phyloP scores from a whole-genome alignment of 1,139 yeast species.

The Neolecta irregularis region DNA sequence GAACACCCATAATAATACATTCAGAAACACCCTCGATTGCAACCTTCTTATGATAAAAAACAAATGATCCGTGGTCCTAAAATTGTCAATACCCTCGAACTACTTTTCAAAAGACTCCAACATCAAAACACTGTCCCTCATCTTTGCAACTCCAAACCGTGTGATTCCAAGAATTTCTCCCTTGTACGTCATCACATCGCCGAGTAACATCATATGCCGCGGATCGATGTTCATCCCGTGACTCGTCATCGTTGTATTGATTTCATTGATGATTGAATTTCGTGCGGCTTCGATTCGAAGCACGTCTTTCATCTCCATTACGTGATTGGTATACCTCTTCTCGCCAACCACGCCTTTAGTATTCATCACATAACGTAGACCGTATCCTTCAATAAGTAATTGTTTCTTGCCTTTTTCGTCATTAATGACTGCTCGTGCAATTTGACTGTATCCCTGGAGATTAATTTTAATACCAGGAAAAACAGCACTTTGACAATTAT shows the following conservation, averaged over 20 bases:
- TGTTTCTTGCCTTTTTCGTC: constrained; percentile 49
- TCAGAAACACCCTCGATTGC: constrained; percentile 95
- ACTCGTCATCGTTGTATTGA: constrained; percentile 94
- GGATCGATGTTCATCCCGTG: constrained; percentile 99
- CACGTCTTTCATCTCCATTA: constrained; percentile 74
- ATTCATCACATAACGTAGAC: constrained; percentile 88
- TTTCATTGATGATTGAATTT: constrained; percentile 79
- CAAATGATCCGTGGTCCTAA: constrained; percentile 93
- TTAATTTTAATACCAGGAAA: neutral
- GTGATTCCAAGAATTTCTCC: constrained; percentile 98
- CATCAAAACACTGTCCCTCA: constrained; percentile 96
- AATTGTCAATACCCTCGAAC: too few relatives aligned
- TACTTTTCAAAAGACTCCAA: constrained; percentile 95
- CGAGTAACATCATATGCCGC: constrained; percentile 91
- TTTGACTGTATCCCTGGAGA: constrained; percentile 55
- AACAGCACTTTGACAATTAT: constrained; percentile 53
- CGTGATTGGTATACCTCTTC: constrained; percentile 79
- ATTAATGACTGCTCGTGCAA: constrained; percentile 90
- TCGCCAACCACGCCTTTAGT: constrained; percentile 92
- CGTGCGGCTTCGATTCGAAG: constrained; percentile 98
- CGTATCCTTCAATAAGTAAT: constrained; percentile 92
- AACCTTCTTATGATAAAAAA: constrained; percentile 97
- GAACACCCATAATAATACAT: constrained; percentile 92
- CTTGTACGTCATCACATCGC: constrained; percentile 97
- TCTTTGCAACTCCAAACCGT: constrained; percentile 90